Evolutionary conservation across 257 asterid species (phyloP).

Genomic region (Solanum raphanifolium): DNA sequence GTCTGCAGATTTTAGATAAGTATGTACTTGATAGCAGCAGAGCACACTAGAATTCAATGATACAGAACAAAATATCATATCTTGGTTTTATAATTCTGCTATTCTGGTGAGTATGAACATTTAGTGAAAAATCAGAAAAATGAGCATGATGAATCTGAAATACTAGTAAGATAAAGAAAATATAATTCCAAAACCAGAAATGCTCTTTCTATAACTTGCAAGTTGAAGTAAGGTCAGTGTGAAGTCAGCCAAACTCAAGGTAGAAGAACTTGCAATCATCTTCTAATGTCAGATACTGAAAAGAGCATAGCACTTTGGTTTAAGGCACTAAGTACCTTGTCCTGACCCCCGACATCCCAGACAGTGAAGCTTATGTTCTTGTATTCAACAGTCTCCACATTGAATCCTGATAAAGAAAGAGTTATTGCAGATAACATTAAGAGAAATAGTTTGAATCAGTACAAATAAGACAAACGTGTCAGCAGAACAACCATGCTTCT

Average conservation of each 20-base stretch:
- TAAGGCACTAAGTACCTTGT: conserved; percentile 27
- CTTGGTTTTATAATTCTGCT: neutral
- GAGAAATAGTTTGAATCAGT: neutral
- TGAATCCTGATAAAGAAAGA: conserved; percentile 24
- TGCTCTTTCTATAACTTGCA: neutral
- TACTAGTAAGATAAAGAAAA: neutral
- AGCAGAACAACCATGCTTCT: neutral
- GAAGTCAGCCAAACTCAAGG: neutral
- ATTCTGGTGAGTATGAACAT: neutral
- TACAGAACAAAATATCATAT: neutral
- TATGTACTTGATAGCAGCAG: neutral
- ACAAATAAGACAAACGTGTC: neutral
- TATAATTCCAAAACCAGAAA: neutral
- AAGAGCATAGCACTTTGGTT: neutral
- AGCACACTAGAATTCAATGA: neutral
- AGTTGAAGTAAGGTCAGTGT: neutral
- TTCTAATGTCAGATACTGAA: neutral
- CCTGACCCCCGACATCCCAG: conserved; percentile 60
- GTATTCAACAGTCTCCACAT: conserved; percentile 55
- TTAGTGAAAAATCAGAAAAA: neutral
- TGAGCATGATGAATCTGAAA: neutral
- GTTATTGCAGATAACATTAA: neutral
- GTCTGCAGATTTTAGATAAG: neutral
- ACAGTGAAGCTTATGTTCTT: conserved; percentile 53
- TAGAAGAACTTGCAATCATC: neutral